Base-by-base conservation (phyloP, 805 yeast genomes). In the Cyberlindnera suaveolens region DNA sequence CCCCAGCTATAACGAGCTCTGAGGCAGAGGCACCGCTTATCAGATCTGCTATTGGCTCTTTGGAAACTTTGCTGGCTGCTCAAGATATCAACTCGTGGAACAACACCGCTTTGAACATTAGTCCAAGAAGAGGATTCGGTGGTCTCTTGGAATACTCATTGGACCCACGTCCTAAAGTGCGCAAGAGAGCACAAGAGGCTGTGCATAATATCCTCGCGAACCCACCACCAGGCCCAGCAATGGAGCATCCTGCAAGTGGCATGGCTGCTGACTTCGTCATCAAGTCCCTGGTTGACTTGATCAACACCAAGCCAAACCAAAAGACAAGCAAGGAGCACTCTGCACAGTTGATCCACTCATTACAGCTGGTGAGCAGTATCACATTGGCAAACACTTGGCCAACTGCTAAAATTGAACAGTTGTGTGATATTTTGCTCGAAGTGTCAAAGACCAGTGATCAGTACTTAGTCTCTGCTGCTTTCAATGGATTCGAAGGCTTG, bases 171-270 rank as follows among this genome's bases (percentile, higher is more conserved):
- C 99, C 99, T 31, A 93, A 93, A 57, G 95, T 93, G 11, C 79
- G 99, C 62, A 87, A 85, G 75, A 82, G 97, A 69, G 96, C 98
- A 1, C 84, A 82, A 56, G 99, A 93, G 45, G 85, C 97, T 2
- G 73, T 93, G n/a, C 66, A 72, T 39, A 73, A 70, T 3, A 68
- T 93, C 27, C 67, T 93, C 47, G 51, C 66, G 3, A 74, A 74
- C 48, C 79, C 81, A 9, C 95, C 96, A 10, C 72, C 84, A 0
- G 85, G 89, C 10, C 91, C 95, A 8, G 72, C 81, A 13, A 73
- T 81, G 5, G 82, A 78, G 34, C 97, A 91, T 60, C 82, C 86
- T 33, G 95, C 87, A 7, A 71, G 89, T n/a, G 61, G 68, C 2
- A 57, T 78, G 39, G 79, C 88, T 50, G 85, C 89, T 6, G 87